Evolutionary conservation across 2,329 filamentous ascomycete species (phyloP), one percentile per base, ranked within the genome.

Genomic region (Catunica adiposa): DNA sequence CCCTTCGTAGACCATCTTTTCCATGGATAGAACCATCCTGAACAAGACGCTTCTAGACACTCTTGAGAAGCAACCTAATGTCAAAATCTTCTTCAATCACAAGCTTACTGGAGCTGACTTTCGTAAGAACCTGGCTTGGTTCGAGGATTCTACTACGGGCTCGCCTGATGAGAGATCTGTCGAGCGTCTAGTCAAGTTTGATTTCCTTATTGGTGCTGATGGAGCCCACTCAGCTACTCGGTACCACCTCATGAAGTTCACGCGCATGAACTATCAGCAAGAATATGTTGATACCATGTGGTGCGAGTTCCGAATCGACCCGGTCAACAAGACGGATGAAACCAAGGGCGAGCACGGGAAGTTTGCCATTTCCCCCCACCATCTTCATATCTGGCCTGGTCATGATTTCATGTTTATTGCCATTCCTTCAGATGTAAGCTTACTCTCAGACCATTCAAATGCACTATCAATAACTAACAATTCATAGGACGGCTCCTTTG

Each of bases 371-470:
- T 92, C 88, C 0, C 88, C 89, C 1, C 86, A 96, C 63, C 89
- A 97, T 66, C 75, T 98, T 1, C 92, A 98, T 68, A 98, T 98
- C 65, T 98, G 92, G 92, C 92, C 92, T 0, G 89, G 86, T 31
- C 83, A 82, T 62, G 82, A 89, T 44, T 90, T 92, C 64, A 97
- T 98, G 94, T 98, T 98, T 70, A 98, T 98, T 64, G 94, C 92
- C 17, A 89, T 98, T 46, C 90, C 92, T 0, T 83, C 78, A 61
- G 71, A 76, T 57, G 78, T 80, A 66, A 61, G 74, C 62, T 34
- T 5, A 11, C 29, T 11, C 5, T 34, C 11, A 29, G 23, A 51
- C 20, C 8, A 7, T 14, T 14, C 37, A 38, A 8, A 46, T 20
- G 6, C 11, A 26, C 11, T 26, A 48, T 20, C 23, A 26, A 23